Conservation (phyloP, 805 yeast species). For the Pichia phayaonensis region DNA sequence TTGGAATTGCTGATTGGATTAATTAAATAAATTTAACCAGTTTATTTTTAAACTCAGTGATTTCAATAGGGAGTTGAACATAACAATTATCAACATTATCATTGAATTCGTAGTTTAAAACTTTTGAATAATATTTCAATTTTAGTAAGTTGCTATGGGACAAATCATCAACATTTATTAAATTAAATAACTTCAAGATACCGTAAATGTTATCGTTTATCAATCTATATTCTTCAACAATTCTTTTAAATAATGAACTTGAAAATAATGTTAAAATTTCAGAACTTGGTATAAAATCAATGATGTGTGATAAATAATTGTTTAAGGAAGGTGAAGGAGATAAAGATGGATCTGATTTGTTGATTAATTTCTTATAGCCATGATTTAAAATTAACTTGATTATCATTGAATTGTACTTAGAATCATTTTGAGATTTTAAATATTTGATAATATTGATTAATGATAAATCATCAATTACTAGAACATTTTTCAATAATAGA, state of each 20-base stretch:
- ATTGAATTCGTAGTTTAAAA: conserved; percentile 28
- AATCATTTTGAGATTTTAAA: conserved; percentile 14
- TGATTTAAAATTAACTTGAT: conserved; percentile 24
- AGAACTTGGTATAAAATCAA: conserved; percentile 22
- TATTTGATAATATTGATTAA: conserved; percentile 21
- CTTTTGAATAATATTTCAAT: conserved; percentile 23
- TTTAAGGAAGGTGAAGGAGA: conserved; percentile 14
- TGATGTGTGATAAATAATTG: conserved; percentile 24
- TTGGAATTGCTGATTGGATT: too few relatives aligned
- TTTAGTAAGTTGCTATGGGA: conserved; percentile 6
- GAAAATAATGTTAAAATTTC: conserved; percentile 15
- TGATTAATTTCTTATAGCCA: conserved; percentile 22
- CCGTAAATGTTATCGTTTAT: conserved; percentile 30
- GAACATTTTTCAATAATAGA: conserved; percentile 21
- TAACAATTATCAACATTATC: conserved; percentile 28
- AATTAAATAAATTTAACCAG: conserved; percentile 2
- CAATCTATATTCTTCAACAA: conserved; percentile 29
- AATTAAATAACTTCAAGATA: conserved; percentile 22
- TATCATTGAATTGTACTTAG: conserved; percentile 15
- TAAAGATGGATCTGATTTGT: background rate
- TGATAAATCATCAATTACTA: conserved; percentile 18
- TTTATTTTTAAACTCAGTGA: conserved; percentile 20
- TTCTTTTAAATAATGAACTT: conserved; percentile 22
- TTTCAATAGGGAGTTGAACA: conserved; percentile 26
- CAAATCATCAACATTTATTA: background rate